Conservation (phyloP, 1,139 yeast genomes). For the Diutina sp. region DNA sequence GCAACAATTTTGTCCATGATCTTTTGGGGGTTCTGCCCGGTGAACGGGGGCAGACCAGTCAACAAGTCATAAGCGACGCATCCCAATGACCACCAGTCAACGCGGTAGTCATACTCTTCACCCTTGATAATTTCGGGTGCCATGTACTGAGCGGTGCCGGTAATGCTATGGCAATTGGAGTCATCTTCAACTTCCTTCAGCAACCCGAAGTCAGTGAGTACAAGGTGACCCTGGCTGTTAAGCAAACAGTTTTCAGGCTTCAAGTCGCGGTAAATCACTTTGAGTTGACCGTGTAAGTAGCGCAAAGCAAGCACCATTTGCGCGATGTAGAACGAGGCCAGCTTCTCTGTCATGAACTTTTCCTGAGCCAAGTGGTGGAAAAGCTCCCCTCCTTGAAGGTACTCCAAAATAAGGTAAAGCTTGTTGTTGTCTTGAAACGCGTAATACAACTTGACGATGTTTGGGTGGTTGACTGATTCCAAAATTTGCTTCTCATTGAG, state of each 20-base stretch:
- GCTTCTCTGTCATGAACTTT: constrained; percentile 45
- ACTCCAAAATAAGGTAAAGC: constrained; percentile 70
- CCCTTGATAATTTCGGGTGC: constrained; percentile 91
- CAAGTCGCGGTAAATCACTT: constrained; percentile 82
- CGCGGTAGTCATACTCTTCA: constrained; percentile 71
- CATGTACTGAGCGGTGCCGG: constrained; percentile 94
- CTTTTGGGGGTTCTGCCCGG: constrained; percentile 75
- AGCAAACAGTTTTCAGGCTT: constrained; percentile 91
- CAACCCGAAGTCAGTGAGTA: constrained; percentile 84
- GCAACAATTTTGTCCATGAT: constrained; percentile 67
- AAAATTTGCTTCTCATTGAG: constrained; percentile 8
- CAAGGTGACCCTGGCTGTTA: constrained; percentile 67
- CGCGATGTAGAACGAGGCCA: constrained; percentile 74
- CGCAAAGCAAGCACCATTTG: constrained; percentile 75
- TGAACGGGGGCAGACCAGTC: constrained; percentile 90
- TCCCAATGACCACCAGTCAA: constrained; percentile 97
- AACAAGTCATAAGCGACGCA: constrained; percentile 79
- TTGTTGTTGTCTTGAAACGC: constrained; percentile 82
- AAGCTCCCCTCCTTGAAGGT: constrained; percentile 87
- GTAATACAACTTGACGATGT: constrained; percentile 76
- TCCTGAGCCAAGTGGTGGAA: constrained; percentile 61
- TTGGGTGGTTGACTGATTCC: constrained; percentile 45
- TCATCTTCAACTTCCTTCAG: constrained; percentile 46
- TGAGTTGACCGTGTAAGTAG: constrained; percentile 60
- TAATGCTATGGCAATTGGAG: constrained; percentile 44